Evolutionary conservation across 2,329 filamentous ascomycete species (phyloP), one percentile per base, ranked within the genome.

Genomic region (Aspergillus brunneoviolaceus): DNA sequence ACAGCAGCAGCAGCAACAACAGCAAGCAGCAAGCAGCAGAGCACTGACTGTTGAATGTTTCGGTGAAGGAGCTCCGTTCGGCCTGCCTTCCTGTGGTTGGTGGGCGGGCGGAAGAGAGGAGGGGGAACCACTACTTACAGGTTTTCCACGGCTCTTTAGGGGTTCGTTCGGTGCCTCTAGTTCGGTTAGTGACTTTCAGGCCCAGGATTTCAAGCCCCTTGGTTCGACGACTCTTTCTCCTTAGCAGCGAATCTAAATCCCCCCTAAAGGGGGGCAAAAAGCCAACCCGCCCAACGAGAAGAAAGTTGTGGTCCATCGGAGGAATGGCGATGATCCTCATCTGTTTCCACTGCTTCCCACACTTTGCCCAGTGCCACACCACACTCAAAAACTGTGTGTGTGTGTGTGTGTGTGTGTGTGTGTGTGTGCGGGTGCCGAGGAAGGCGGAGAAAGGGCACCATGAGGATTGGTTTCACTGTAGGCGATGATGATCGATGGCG

Each of bases 241-340:
- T 57, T 42, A 59, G 58, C 49, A 51, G 51, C 33, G 58, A 60
- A 58, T 55, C 51, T 57, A 55, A 57, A 55, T 58, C 12, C 33
- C 59, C 55, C 62, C 58, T 23, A 56, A 62, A 51, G 58, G 63
- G 62, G 62, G 60, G 42, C 21, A 31, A 11, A 51, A 42, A 55
- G 61, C 52, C 48, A 54, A 35, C 33, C 14, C 59, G 45, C 55
- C 65, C 60, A 62, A 63, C 55, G 51, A 35, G 33, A 35, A 16
- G 33, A 10, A 16, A 63, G 62, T 52, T 52, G 35, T 59, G 48
- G 51, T 39, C 49, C 21, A 35, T 60, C 59, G 58, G 61, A 59
- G 61, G 53, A 62, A 60, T 62, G 62, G 56, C 45, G 65, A 59
- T 67, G 64, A 66, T 67, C 64, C 60, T 66, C 62, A 65, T 66